Conservation (phyloP, 2,329 filamentous ascomycete species). For the Aureobasidium musti region DNA sequence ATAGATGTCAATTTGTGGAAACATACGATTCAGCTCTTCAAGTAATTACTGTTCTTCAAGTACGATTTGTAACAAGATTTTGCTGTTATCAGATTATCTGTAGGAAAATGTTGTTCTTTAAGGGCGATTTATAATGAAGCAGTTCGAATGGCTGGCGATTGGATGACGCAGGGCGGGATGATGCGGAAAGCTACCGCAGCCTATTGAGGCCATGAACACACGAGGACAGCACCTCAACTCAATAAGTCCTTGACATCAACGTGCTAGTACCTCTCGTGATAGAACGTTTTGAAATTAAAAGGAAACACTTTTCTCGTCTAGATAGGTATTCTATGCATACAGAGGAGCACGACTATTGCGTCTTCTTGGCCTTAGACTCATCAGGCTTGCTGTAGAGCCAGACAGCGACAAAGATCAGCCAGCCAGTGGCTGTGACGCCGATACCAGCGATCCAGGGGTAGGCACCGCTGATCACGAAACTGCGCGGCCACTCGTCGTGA, state of each 20-base stretch:
- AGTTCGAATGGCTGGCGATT: not conserved
- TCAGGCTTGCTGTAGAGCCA: slow-evolving; percentile 79
- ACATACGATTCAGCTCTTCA: not conserved
- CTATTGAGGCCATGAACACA: not conserved
- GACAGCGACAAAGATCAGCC: slow-evolving; percentile 78
- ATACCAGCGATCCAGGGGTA: slow-evolving; percentile 96
- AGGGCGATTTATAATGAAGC: slow-evolving; percentile 1
- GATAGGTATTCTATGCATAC: slow-evolving; percentile 22
- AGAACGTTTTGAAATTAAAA: not conserved
- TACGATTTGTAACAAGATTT: not conserved
- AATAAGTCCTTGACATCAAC: not conserved
- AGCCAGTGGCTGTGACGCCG: slow-evolving; percentile 78
- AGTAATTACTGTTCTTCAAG: not conserved
- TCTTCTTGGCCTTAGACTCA: slow-evolving; percentile 47
- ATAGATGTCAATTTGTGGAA: not conserved
- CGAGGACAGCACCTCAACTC: not conserved
- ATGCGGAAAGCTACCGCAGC: slow-evolving; percentile 22
- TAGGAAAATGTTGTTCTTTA: not conserved
- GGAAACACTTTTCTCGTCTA: slow-evolving; percentile 26
- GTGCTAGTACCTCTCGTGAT: not conserved
- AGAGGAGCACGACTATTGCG: slow-evolving; percentile 24
- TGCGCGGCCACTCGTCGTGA: slow-evolving; percentile 93
- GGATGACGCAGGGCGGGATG: not conserved
- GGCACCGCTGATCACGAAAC: slow-evolving; percentile 83
- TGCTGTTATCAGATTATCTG: not conserved